Base-by-base conservation (phyloP, 176 grass and related monocot genomes). In the Aegilops umbellulata region DNA sequence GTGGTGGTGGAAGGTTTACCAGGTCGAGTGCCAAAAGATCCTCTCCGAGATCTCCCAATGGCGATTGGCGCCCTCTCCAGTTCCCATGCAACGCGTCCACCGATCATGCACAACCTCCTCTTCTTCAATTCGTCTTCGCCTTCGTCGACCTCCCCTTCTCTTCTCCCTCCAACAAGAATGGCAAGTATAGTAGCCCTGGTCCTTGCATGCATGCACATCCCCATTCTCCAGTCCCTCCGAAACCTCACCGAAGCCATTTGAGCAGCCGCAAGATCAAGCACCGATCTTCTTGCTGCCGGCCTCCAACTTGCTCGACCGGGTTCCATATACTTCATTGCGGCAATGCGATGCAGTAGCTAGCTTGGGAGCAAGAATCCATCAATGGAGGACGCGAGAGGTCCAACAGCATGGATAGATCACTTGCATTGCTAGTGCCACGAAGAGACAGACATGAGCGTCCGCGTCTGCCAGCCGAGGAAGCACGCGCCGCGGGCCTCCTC, bases 361-460 rank as follows among this genome's bases (percentile, higher is more conserved):
- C 35, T 47, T 81, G 35, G 17, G 22, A 69, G 11, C 16, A 62
- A 35, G 49, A 73, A 64, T 41, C 66, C 23, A 77, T 70, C 3
- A 68, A 42, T 47, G 78, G 73, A 70, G 34, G n/a, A 68, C 72
- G 26, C 49, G 3, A 25, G 11, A 25, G 63, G 8, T 61, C 10
- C 14, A 67, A 15, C 41, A 24, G 3, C 62, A 51, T 13, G 4
- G 34, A 23, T 7, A 19, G 25, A 67, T 77, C 61, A 26, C 25
- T 12, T 55, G 83, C 30, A 85, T 65, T 38, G 29, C 89, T 92
- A 95, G 35, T 95, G 91, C 97, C 97, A 99, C 39, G 97, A 99
- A 77, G 97, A 99, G 42, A 99, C 94, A 47, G 97, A 95, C 91
- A 96, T 92, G 82, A 99, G 90, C 65, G 92, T 76, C 61, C 93